A percentile compares a stretch with the other conserved stretches of the same genome.
These are phyloP conservation scores for Amanita phalloides DNA, from an alignment of 768 basidiomycete species.

Conservation along the genomic window DNA sequence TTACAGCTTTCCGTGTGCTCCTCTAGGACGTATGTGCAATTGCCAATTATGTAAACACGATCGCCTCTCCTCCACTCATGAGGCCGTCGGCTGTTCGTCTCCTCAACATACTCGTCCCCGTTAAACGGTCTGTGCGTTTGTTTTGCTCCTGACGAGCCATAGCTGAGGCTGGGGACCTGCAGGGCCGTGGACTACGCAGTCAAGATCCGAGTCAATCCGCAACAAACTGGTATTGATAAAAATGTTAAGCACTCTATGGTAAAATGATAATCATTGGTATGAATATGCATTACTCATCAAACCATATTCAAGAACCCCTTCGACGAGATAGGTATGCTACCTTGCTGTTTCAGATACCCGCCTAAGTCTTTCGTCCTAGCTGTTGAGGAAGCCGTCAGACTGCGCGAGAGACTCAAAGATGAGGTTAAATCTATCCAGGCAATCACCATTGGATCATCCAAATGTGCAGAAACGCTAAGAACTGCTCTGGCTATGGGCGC, in stretches of 20 bases:
- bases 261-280: slow-evolving; percentile 12
- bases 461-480: slow-evolving; percentile 81
- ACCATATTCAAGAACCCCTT: slow-evolving; percentile 75
- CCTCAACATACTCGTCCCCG: slow-evolving; percentile 87
- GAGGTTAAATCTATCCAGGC: slow-evolving; percentile 80
- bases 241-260: slow-evolving; percentile 99
- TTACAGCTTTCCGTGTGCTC: not conserved
- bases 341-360: not conserved
- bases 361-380: slow-evolving; percentile 31
- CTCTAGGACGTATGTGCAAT: too few relatives aligned
- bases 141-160: not conserved
- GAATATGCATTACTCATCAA: not conserved
- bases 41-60: not conserved
- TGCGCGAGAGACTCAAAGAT: slow-evolving; percentile 78
- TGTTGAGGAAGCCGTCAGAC: slow-evolving; percentile 91
- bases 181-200: slow-evolving; percentile 96
- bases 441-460: slow-evolving; percentile 90
- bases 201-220: slow-evolving; percentile 94
- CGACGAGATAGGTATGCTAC: slow-evolving; percentile 82
- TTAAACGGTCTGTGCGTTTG: slow-evolving; percentile 61
- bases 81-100: slow-evolving; percentile 60
- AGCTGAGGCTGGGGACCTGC: not conserved
- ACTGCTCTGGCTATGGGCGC: slow-evolving; percentile 98
- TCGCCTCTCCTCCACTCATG: slow-evolving; percentile 31
- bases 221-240: slow-evolving; percentile 91